Base-by-base conservation (phyloP, 805 yeast species). In the Starmerella apicola region DNA sequence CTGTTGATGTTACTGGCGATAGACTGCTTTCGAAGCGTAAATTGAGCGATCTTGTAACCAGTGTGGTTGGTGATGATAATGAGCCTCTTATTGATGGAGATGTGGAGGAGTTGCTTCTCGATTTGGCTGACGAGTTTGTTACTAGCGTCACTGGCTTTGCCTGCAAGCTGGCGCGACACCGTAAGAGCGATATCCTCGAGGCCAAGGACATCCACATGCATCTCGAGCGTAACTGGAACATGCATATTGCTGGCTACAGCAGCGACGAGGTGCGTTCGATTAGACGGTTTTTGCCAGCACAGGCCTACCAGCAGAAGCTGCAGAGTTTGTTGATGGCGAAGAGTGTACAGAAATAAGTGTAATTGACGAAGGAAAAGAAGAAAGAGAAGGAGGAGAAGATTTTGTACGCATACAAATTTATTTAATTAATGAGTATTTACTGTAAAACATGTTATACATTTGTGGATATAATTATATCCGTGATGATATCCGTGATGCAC, bases 41-140 rank as follows among this genome's bases (percentile, higher is more conserved):
- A 58, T 67, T 91, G 49, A 72, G 81, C 47, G 98, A 91, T 56
- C 67, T 91, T 44, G 91, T 91, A 5, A 74, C 76, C 54, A 74
- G 82, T 2, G 81, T 63, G 1, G 53, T 57, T 15, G 67, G 67
- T 18, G 95, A 94, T 31, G 96, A 88, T 55, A 81, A 88, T 15
- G 94, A 85, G 52, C 77, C 94, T 5, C 70, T 71, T 4, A 81
- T 91, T 42, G 98, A 88, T 59, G 97, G 96, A 21, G 96, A 91
- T 60, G 70, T 86, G 45, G 95, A 86, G 59, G 97, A 88, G 51
- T 63, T 91, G 29, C 63, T 91, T 26, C 66, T 91, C 32, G 98
- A 91, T 59, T 64, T 91, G 35, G 96, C 98, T 0, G 99, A 91
- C 60, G 97, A 91, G 56, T 91, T 91, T 56, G 91, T 91, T 13